Evolutionary conservation across 768 basidiomycete species (phyloP), one percentile per base, ranked within the genome.

Genomic region (Suillus plorans): DNA sequence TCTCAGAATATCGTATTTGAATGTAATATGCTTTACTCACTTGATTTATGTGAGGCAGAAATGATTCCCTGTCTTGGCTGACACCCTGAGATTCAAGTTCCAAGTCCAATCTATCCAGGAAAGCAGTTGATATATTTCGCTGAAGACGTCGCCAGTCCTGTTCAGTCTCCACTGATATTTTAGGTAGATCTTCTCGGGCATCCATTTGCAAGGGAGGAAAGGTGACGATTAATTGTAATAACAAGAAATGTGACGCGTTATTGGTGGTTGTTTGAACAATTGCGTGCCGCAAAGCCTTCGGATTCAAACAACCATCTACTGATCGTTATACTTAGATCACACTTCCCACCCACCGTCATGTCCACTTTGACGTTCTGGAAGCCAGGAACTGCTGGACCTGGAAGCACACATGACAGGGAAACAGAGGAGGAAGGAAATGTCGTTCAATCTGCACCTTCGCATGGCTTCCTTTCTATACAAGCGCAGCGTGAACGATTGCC

Each of bases 401-500:
- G 95, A 4, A 95, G 93, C 71, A 88, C 86, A 28, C 85, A 97
- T 41, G 97, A 99, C 79, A 85, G 96, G 70, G 86, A 87, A 28
- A 83, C 90, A 5, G 90, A 92, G 70, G 82, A 83, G 25, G 94
- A 96, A 74, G 92, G 86, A 39, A 84, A 81, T 57, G 78, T 95
- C 9, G 76, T 94, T 20, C 84, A 86, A 9, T 91, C 91, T 59
- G 85, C 89, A 0, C 85, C 87, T 2, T 73, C 80, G 28, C 80
- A 82, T 50, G 76, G 81, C 28, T 80, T 83, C 16, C 77, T 90
- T 10, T 86, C 90, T 5, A 80, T 95, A 18, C 88, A 89, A 64
- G 83, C 84, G 39, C 91, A 95, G 70, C 82, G 96, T 58, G 89
- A 93, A 74, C 80, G 87, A 5, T 80, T 99, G 36, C 97, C 97